Evolutionary conservation across 2,329 filamentous ascomycete species (phyloP).

Genomic region (Colletotrichum abscissum): DNA sequence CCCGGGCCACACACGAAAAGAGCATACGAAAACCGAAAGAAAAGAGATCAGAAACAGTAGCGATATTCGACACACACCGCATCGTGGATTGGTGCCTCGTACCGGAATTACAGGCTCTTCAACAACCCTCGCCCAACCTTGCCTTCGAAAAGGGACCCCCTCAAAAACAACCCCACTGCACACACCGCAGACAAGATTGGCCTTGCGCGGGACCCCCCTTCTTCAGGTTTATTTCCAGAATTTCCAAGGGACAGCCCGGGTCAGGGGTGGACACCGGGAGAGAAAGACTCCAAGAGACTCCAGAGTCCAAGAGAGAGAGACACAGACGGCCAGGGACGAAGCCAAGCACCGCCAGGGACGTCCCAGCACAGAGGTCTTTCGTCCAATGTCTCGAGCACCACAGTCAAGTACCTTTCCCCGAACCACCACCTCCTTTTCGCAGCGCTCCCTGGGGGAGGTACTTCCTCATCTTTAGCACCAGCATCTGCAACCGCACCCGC

Average conservation of each 20-base stretch:
- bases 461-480: background rate
- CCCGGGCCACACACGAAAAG: background rate
- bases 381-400: conserved; percentile 22
- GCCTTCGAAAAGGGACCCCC: background rate
- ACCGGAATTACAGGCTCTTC: conserved; percentile 28
- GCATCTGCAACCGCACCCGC: no score
- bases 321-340: no score
- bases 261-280: background rate
- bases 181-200: conserved; percentile 20
- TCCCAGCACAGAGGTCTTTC: conserved; percentile 9
- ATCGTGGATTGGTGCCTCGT: conserved; percentile 6
- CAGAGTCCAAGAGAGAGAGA: no score
- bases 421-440: background rate
- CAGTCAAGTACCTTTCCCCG: conserved; percentile 5
- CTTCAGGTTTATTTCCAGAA: conserved; percentile 11
- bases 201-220: background rate
- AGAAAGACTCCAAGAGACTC: background rate
- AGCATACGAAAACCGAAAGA: background rate
- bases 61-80: conserved; percentile 17
- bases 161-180: conserved; percentile 12
- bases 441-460: background rate
- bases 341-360: conserved; percentile 1
- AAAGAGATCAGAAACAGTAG: background rate
- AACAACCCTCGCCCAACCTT: background rate
- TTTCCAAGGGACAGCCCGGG: background rate